These are phyloP conservation scores for Chlamydomonas sphaeroides DNA, from an alignment of 139 green algal genomes.

Conservation along the genomic window DNA sequence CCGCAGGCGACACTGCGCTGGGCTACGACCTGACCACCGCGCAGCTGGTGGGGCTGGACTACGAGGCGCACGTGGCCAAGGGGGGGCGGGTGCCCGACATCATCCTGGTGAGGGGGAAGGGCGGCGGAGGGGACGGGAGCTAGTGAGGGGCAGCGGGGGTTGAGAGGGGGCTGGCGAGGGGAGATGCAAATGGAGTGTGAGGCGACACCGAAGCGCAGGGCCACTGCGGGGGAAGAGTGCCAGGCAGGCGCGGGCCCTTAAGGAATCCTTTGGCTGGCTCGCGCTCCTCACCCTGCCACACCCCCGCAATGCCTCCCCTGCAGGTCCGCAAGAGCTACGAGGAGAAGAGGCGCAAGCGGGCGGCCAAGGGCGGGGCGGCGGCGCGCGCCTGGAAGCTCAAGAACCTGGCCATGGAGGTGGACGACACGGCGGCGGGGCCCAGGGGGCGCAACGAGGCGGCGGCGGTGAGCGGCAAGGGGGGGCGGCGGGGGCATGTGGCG, in stretches of 20 bases:
- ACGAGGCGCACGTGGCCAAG: slow-evolving; percentile 75
- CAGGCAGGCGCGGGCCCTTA: too few relatives aligned
- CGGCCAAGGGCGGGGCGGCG: slow-evolving; percentile 51
- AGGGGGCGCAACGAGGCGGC: slow-evolving; percentile 19
- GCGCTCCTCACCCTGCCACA: too few relatives aligned
- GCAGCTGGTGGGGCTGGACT: slow-evolving; percentile 83
- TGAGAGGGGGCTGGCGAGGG: not conserved
- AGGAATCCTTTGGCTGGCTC: too few relatives aligned
- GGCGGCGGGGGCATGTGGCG: too few relatives aligned
- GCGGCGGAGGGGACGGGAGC: not conserved
- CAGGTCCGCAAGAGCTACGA: slow-evolving; percentile 90
- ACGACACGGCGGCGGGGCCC: slow-evolving; percentile 45
- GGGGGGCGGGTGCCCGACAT: slow-evolving; percentile 86
- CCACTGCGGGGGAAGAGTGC: too few relatives aligned
- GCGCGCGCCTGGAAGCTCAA: slow-evolving; percentile 83
- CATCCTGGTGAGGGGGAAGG: slow-evolving; percentile 72
- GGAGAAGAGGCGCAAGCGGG: slow-evolving; percentile 76
- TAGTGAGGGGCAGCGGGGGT: too few relatives aligned
- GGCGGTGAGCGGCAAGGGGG: not conserved
- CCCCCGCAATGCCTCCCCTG: not conserved
- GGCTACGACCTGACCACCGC: slow-evolving; percentile 88
- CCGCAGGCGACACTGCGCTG: slow-evolving; percentile 81
- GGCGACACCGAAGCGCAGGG: too few relatives aligned
- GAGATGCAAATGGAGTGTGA: not conserved
- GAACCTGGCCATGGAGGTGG: slow-evolving; percentile 79